Evolutionary conservation across 1,284 basidiomycete species (phyloP).

Genomic region (Boletus semigastroideus): DNA sequence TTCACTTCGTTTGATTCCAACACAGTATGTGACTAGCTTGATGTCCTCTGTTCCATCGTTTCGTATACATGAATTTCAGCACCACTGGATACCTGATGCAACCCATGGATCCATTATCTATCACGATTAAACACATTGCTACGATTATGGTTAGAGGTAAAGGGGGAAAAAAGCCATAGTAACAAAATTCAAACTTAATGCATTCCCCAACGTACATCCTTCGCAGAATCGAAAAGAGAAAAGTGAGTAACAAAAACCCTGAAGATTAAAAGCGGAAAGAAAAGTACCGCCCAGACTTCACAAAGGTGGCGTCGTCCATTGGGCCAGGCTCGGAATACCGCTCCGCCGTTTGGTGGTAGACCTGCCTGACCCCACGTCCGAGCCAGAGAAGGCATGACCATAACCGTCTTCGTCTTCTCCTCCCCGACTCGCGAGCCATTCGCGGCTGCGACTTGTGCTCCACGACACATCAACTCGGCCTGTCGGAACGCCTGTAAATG

Average conservation of each 20-base stretch:
- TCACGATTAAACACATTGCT: conserved; percentile 22
- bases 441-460: conserved; percentile 18
- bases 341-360: conserved; percentile 21
- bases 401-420: conserved; percentile 30
- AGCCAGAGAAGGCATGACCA: conserved; percentile 11
- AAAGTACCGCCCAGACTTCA: not conserved
- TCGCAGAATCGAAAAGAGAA: conserved; percentile 2
- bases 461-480: conserved; percentile 22
- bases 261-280: not conserved
- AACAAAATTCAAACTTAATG: conserved; percentile 2
- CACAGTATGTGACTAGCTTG: not conserved
- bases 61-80: not conserved
- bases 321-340: conserved; percentile 27
- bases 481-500: conserved; percentile 12
- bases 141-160: conserved; percentile 14
- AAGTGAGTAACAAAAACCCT: not conserved
- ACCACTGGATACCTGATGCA: not conserved
- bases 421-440: conserved; percentile 20
- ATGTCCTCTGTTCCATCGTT: not conserved
- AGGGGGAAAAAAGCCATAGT: conserved; percentile 6
- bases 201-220: conserved; percentile 14
- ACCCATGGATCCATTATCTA: conserved; percentile 23
- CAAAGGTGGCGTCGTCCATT: conserved; percentile 28
- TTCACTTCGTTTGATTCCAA: conserved; percentile 21
- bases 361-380: conserved; percentile 10